Base-by-base conservation (phyloP, 75 land plant species). In the Pinus taeda region DNA sequence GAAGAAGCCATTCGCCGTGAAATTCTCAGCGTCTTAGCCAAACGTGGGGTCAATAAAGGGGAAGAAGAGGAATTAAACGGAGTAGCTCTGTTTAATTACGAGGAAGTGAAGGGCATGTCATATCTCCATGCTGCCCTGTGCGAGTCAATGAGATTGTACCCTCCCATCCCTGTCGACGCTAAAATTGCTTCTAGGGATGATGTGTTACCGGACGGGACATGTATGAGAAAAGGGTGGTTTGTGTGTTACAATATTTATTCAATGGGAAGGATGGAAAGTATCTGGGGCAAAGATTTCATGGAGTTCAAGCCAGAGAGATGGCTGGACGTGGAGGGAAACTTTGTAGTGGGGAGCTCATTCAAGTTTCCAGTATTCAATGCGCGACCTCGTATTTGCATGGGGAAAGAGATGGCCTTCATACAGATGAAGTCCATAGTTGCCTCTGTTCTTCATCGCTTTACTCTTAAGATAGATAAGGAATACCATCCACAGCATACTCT, bases 281-380 rank as follows among this genome's bases (percentile, higher is more conserved):
- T 88, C 1, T 90, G 92, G 92, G 92, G 92, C 0, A 9, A 57
- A 18, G 88, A 88, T 58, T 83, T 80, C 73, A 3, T 60, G 62
- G 88, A 90, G 59, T 90, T 83, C 79, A 64, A 22, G 75, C 93
- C 93, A 7, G 88, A 86, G 72, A 77, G 90, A 70, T 90, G 93
- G 93, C 71, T 87, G 20, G 74, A 63, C 18, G 60, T 73, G 24
- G 85, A 75, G 11, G 60, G 24, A 0, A 60, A 58, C 58, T 71
- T 24, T 13, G 24, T 17, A 1, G 15, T 74, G 7, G 82, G 77
- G 74, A 79, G 57, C 59, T 73, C 79, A 15, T 83, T 77, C 76
- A 86, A 77, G 79, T 86, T 66, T 61, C 66, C 85, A 12, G 76
- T 79, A 42, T 83, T 85, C 29, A 74, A 85, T 12, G 77, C 77